Evolutionary conservation across 83 land plant genomes (phyloP), one percentile per base, ranked within the genome.

Genomic region (Picea abies): DNA sequence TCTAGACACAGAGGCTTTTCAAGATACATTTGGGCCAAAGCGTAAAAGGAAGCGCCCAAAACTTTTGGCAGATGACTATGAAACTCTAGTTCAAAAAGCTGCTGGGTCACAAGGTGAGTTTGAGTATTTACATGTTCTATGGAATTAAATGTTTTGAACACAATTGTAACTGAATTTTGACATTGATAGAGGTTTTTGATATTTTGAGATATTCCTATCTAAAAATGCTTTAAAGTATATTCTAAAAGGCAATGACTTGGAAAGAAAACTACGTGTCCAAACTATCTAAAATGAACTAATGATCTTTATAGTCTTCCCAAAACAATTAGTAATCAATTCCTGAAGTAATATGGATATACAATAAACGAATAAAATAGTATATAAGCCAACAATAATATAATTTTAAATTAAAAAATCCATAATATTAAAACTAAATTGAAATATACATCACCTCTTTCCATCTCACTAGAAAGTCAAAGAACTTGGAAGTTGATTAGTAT

Each of bases 1-100:
- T 66, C 87, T 97, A 10, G 99, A 97, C 44, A 97, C 92, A 3
- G 96, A 94, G 81, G 89, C 92, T 15, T 97, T 97, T 87, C 82
- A 80, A 61, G 93, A 94, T 86, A 90, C 95, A 2, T 97, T 97
- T 91, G 99, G 99, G 32, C 97, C 99, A 29, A 95, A 97, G 88
- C 83, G 44, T 76, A 97, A 94, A 81, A 89, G 98, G 79, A 96
- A 91, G 73, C 93, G 98, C 2, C 98, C 99, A 69, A 97, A 89
- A 84, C 90, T 97, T 60, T 83, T 92, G 85, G 95, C 92, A 66
- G 84, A 85, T 58, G 97, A 97, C 84, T 97, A 96, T 86, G 91
- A 91, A 23, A 87, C 92, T 29, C 81, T 97, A 70, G 81, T 90
- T 25, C 87, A 92, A 87, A 97, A 89, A 88, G 98, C 91, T 58